Evolutionary conservation across 345 rosid genomes (phyloP), one percentile per base, ranked within the genome.

Genomic region (Punica granatum): DNA sequence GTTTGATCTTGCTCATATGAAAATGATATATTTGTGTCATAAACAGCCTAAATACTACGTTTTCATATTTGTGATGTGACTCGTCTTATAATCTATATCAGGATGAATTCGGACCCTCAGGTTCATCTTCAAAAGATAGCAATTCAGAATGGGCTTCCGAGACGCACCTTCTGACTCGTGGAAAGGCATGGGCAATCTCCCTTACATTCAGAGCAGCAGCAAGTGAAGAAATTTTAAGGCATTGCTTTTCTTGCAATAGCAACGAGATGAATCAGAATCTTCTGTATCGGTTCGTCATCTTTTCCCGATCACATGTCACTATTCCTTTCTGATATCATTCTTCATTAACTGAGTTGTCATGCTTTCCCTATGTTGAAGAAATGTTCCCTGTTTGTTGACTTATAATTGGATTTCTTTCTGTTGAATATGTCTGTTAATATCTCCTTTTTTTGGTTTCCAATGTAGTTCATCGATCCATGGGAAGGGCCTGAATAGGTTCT

Each of bases 401-500:
- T 19, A 0, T 18, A 3, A 9, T 46, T 18, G 53, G 53, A 43
- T 46, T 18, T 19, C n/a, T 18, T 19, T 18, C 31, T 25, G 5
- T 13, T 53, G 7, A 3, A 56, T 37, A 37, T 26, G 33, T n/a
- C 13, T 11, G 6, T 30, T 56, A 33, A 56, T 56, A 12, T 28
- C 25, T 26, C 33, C 12, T 3, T 8, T 56, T 15, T 28, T 56
- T 28, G 23, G 64, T 39, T 35, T 60, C 19, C 33, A 23, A 37
- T 39, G 18, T 72, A 93, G 98, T 78, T 93, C 96, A 61, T 87
- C 88, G 72, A 46, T 72, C 36, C 92, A 90, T 61, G 96, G 98
- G 28, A 89, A 82, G 78, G 98, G 98, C 69, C 69, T 93, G 85
- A 93, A 86, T 81, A 77, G 92, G 74, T 87, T 93, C 72, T 88